These are phyloP conservation scores for Arctium lappa DNA, from an alignment of 129 eudicot genomes.

Conservation along the genomic window DNA sequence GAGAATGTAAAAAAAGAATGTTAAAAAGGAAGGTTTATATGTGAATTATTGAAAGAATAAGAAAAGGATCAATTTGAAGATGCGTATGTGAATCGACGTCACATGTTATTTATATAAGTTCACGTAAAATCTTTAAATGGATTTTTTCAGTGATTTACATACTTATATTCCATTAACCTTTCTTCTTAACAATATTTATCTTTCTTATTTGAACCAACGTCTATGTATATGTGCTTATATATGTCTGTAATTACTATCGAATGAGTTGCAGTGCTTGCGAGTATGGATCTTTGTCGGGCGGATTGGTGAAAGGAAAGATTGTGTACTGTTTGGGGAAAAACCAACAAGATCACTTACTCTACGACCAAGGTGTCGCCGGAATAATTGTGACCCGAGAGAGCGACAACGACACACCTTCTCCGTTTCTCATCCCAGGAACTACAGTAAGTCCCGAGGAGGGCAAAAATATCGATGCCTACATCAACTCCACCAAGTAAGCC, in stretches of 20 bases:
- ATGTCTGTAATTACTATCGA: background rate
- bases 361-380: slow-evolving; percentile 42
- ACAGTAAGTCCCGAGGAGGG: slow-evolving; percentile 36
- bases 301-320: slow-evolving; percentile 64
- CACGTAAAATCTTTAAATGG: too few relatives aligned
- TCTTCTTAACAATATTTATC: background rate
- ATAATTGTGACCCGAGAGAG: slow-evolving; percentile 40
- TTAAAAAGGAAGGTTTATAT: too few relatives aligned
- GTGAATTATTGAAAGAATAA: too few relatives aligned
- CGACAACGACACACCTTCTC: slow-evolving; percentile 31
- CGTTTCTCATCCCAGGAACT: slow-evolving; percentile 47
- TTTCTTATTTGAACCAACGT: background rate
- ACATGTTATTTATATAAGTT: too few relatives aligned
- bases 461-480: slow-evolving; percentile 50
- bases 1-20: too few relatives aligned
- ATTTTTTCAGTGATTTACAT: too few relatives aligned
- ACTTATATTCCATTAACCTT: too few relatives aligned
- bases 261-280: slow-evolving; percentile 56
- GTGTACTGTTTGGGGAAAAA: slow-evolving; percentile 53
- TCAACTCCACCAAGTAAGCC: slow-evolving; percentile 68
- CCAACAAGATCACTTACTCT: slow-evolving; percentile 40
- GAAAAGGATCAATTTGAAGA: too few relatives aligned
- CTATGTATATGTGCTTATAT: background rate
- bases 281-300: slow-evolving; percentile 33
- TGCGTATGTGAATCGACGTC: too few relatives aligned